Conservation (phyloP, 2,329 filamentous ascomycete genomes). For the Apiospora marii region DNA sequence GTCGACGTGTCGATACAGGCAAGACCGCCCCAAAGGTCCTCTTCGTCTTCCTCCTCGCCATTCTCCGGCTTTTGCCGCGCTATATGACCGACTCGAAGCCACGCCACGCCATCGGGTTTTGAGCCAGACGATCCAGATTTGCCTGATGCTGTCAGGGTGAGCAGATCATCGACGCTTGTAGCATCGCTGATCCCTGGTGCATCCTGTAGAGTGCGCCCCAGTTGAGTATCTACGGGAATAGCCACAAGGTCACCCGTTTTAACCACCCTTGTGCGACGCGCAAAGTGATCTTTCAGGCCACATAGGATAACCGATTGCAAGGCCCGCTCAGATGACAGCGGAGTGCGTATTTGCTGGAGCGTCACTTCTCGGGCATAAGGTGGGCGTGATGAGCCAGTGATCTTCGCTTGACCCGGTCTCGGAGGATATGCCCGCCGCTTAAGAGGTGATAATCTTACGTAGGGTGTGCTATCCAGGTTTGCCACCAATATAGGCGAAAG, state of each 20-base stretch:
- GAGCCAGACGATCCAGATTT: conserved; percentile 44
- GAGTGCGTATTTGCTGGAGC: conserved; percentile 86
- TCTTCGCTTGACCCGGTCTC: conserved; percentile 62
- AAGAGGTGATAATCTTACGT: conserved; percentile 79
- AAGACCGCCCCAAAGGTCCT: conserved; percentile 84
- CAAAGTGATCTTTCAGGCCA: conserved; percentile 88
- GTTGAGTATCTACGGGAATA: conserved; percentile 84
- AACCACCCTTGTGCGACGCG: conserved; percentile 80
- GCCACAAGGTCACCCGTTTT: conserved; percentile 89
- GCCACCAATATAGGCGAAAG: conserved; percentile 86
- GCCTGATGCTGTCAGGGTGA: conserved; percentile 59
- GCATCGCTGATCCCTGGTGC: conserved; percentile 65
- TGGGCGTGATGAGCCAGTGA: conserved; percentile 62
- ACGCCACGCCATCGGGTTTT: conserved; percentile 73
- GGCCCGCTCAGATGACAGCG: conserved; percentile 83
- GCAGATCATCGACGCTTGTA: conserved; percentile 75
- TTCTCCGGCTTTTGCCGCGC: conserved; percentile 60
- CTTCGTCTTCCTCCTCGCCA: conserved; percentile 63
- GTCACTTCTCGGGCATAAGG: conserved; percentile 79
- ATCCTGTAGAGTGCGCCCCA: conserved; percentile 84
- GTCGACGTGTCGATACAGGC: conserved; percentile 85
- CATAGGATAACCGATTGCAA: conserved; percentile 87
- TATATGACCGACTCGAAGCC: conserved; percentile 90
- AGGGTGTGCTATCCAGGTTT: conserved; percentile 81
- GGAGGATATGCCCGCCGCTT: conserved; percentile 59